These are phyloP conservation scores for Phyllosticta paracitricarpa DNA, from an alignment of 2,329 filamentous ascomycete species.

Conservation along the genomic window DNA sequence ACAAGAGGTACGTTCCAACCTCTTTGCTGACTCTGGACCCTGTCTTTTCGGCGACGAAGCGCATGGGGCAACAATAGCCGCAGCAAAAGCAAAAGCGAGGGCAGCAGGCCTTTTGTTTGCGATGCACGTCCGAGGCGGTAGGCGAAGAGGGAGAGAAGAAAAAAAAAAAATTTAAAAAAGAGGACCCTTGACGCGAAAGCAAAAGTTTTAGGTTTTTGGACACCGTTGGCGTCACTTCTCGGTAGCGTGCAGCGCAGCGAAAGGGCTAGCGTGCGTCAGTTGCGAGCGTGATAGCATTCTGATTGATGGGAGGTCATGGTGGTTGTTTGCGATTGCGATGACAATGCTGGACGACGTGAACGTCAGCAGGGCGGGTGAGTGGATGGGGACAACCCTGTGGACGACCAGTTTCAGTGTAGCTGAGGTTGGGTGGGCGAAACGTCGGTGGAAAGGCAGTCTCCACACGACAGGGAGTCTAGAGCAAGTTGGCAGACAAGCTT, in stretches of 20 bases:
- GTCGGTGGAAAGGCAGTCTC: too few relatives aligned
- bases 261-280: not conserved
- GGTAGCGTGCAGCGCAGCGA: not conserved
- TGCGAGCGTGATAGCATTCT: not conserved
- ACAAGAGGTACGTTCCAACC: not conserved
- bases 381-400: not conserved
- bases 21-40: not conserved
- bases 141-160: not conserved
- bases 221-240: not conserved
- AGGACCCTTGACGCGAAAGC: not conserved
- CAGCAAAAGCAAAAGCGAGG: not conserved
- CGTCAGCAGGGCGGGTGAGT: not conserved
- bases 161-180: not conserved
- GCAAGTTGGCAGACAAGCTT: too few relatives aligned
- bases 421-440: too few relatives aligned
- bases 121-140: not conserved
- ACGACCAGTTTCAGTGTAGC: too few relatives aligned
- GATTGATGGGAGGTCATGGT: not conserved
- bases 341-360: not conserved
- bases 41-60: not conserved
- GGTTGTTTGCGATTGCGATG: not conserved
- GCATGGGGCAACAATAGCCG: not conserved
- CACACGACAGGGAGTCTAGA: too few relatives aligned
- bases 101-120: not conserved
- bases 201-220: not conserved